Percentiles rank a stretch among this genome's conserved stretches.
Evolutionary conservation across 345 rosid species (phyloP).

Genomic region (Diplotaxis tenuifolia): DNA sequence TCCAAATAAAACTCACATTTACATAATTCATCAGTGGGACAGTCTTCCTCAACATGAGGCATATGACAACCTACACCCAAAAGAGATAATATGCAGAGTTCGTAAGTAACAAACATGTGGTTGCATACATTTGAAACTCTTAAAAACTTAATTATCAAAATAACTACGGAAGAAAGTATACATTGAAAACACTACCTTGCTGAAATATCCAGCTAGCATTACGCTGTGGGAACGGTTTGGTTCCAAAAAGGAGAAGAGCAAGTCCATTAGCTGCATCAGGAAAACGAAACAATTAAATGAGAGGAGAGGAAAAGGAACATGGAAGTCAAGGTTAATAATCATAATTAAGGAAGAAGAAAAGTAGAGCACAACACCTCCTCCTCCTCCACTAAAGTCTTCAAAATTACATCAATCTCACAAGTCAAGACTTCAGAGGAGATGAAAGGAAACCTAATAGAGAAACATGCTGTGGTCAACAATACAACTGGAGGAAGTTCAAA

Average conservation of each 20-base stretch:
- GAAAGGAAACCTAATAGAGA: conserved; percentile 75
- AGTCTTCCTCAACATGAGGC: conserved; percentile 93
- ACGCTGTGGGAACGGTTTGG: conserved; percentile 84
- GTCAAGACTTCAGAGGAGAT: conserved; percentile 94
- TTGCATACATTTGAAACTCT: not conserved
- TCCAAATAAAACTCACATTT: conserved; percentile 55
- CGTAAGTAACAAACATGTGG: not conserved
- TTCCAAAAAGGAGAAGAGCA: conserved; percentile 93
- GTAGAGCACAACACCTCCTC: conserved; percentile 69
- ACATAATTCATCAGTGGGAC: conserved; percentile 88
- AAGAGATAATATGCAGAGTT: conserved; percentile 7
- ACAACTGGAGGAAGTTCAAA: not conserved
- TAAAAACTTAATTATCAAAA: not conserved
- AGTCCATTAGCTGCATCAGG: conserved; percentile 77
- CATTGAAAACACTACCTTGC: conserved; percentile 61
- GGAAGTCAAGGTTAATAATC: not conserved
- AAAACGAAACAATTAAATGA: conserved; percentile 26
- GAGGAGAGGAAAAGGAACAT: conserved; percentile 1
- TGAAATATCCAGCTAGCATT: conserved; percentile 92
- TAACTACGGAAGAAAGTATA: not conserved
- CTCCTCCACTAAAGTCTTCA: conserved; percentile 90
- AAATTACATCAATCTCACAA: conserved; percentile 94
- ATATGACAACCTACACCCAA: conserved; percentile 73
- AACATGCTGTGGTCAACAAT: conserved; percentile 16
- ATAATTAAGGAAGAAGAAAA: conserved; percentile 10